phyloP scores from a whole-genome alignment of 2,329 filamentous ascomycete genomes.

The Nigrograna mackinnonii region DNA sequence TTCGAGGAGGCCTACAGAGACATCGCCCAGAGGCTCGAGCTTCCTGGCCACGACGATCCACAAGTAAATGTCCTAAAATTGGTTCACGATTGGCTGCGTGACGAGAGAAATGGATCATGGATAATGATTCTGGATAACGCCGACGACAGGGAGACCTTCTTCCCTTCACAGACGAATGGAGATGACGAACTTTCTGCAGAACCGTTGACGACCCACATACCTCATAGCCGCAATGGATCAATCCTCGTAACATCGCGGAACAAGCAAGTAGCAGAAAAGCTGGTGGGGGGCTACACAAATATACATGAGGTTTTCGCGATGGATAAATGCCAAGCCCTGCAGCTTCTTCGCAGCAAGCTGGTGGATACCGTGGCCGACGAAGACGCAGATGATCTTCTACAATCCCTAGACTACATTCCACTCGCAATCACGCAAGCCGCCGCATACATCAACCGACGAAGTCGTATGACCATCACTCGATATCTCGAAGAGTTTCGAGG shows the following conservation, averaged over 20 bases:
- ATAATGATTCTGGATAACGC: conserved; percentile 5
- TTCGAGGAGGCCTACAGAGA: conserved; percentile 6
- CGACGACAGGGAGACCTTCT: not conserved
- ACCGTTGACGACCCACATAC: not conserved
- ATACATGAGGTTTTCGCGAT: not conserved
- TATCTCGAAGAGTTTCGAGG: conserved; percentile 46
- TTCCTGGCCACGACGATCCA: conserved; percentile 3
- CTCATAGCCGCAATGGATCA: not conserved
- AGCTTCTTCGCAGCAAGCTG: conserved; percentile 19
- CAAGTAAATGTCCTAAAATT: conserved; percentile 11
- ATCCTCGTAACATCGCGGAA: not conserved
- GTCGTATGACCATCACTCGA: conserved; percentile 11
- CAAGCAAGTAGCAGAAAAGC: not conserved
- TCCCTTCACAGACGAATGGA: too few relatives aligned
- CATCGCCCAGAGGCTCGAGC: conserved; percentile 2
- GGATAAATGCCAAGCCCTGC: not conserved
- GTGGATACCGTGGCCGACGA: conserved; percentile 2
- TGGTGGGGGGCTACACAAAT: not conserved
- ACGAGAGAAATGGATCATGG: conserved; percentile 1
- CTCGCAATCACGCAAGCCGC: conserved; percentile 3
- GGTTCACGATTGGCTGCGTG: conserved; percentile 17
- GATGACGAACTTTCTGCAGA: too few relatives aligned
- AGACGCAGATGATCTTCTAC: conserved; percentile 6
- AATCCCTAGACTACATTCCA: conserved; percentile 2
- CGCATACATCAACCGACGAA: conserved; percentile 3